Base-by-base conservation (phyloP, 768 basidiomycete genomes). In the Boletus rufocinnamomeus region DNA sequence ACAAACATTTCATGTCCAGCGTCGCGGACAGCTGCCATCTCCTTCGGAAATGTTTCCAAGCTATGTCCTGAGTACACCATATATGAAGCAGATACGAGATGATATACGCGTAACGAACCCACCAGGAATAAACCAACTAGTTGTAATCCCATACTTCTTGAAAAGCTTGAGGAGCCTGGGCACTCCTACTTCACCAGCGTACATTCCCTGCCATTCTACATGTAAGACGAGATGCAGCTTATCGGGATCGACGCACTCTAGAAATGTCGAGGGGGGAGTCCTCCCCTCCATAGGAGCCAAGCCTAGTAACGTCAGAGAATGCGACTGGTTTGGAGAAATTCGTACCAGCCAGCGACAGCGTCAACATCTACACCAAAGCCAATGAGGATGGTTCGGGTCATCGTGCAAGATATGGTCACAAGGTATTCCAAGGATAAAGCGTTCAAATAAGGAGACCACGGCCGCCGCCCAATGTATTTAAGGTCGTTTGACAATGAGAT, bases 111-210 rank as follows among this genome's bases (percentile, higher is more conserved):
- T 13, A 40, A 16, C 4, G 17, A 2, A 41, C 59, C 27, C 63
- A 82, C 87, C 88, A 27, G 88, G 87, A 54, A 89, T 88, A 69
- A 89, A 91, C 87, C 87, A 89, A 11, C 84, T 88, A 25, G 87
- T 84, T 69, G 74, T 80, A 59, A 83, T 84, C n/a, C 77, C 75
- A 67, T 87, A 87, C 72, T 89, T 89, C 34, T 79, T 75, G 73
- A 91, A 89, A 23, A 90, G 72, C 71, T 88, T 89, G 62, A 91
- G 75, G 9, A 91, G 76, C 16, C 88, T 82, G 6, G 82, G 84
- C 0, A 80, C 76, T 4, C 89, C 89, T 30, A 92, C 87, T 68
- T 90, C 88, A 19, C 89, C 89, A 0, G 89, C 87, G 63, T 82
- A 91, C 76, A 89, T 82, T 9, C 88, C 88, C 81, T 77, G 44